Evolutionary conservation across 2,329 filamentous ascomycete genomes (phyloP), one percentile per base, ranked within the genome.

Genomic region (Zymoseptoria passerinii): DNA sequence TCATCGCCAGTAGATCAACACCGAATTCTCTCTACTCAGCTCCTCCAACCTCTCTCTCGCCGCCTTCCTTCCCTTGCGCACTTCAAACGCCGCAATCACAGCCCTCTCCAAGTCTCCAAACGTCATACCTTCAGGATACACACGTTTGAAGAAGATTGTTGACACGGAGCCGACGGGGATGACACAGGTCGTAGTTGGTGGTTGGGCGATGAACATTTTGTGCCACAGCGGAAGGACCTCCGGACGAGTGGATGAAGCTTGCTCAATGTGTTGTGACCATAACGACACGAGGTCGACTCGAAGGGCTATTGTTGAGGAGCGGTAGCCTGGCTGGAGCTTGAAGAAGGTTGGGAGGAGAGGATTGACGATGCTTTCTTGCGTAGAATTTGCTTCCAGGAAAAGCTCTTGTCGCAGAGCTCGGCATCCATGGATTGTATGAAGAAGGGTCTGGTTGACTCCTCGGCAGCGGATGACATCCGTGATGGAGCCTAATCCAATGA

Each of bases 1-100:
- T 63, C 58, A 65, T 20, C 54, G 53, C 63, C 63, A 65, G 50
- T 65, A 65, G 4, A 64, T 63, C 19, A 65, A 49, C n/a, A 64
- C 63, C 4, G 60, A 59, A 29, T 60, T 65, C 52, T 61, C 56
- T 10, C 60, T 50, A 1, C 60, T 61, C 23, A 65, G 58, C 49
- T 63, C 59, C 40, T 61, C 54, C 8, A 65, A 51, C 19, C 62
- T 53, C 52, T 65, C 63, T 8, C 50, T 53, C 19, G 51, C 56
- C 1, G 58, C 59, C 28, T 51, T 54, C 20, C 60, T 28, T 1
- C 62, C 63, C 28, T 64, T 64, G 16, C 62, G 29, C 7, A 65
- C 58, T 28, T 65, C 57, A 20, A 60, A 64, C 10, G 63, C 63
- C 29, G 63, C 58, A 29, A 65, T 61, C 4, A 65, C 54, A 9